These are phyloP conservation scores for Xylaria grammica DNA, from an alignment of 495 filamentous ascomycete genomes.

Conservation along the genomic window DNA sequence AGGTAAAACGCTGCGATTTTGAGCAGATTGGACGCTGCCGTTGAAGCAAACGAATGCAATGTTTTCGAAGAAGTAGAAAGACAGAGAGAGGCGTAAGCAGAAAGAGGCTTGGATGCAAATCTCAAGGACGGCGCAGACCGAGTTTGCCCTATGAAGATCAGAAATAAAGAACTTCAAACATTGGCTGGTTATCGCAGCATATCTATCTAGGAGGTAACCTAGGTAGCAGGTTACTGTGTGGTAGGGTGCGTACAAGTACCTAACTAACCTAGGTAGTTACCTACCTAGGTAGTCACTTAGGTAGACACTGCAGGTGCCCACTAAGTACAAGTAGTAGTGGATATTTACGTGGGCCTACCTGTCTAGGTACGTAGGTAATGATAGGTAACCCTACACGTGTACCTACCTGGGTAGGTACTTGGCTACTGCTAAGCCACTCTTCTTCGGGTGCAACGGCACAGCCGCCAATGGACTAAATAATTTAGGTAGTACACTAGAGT, in stretches of 20 bases:
- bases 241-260: no score
- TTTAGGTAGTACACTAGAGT: neutral
- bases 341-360: no score
- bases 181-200: no score
- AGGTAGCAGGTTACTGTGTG: no score
- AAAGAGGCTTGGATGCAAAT: constrained; percentile 2
- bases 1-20: neutral
- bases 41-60: constrained; percentile 14
- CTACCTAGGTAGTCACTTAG: no score
- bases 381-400: no score
- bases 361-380: neutral
- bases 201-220: no score
- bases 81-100: constrained; percentile 10
- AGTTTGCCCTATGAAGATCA: neutral
- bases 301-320: no score
- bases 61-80: neutral
- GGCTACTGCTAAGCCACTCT: constrained; percentile 25
- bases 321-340: no score
- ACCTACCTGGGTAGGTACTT: constrained; percentile 16
- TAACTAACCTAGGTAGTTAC: no score
- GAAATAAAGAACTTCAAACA: constrained; percentile 10
- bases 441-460: constrained; percentile 30
- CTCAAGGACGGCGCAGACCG: constrained; percentile 1
- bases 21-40: neutral
- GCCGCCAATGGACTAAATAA: neutral